Evolutionary conservation across 257 asterid species (phyloP), one percentile per base, ranked within the genome.

Genomic region (Ajuga chamaepitys): DNA sequence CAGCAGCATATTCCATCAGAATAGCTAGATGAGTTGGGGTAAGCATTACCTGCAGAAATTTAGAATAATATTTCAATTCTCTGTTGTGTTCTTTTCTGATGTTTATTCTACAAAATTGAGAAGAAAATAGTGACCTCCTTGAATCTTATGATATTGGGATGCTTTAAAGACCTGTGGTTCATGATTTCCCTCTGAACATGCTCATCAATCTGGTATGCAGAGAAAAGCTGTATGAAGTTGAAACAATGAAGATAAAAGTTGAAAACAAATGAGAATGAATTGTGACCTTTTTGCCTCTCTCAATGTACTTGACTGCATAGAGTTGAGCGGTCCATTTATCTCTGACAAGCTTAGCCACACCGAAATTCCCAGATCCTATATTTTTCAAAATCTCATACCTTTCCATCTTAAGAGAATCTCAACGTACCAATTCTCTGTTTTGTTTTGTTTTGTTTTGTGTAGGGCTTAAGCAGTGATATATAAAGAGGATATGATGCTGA

Each of bases 291-390:
- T 73, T 67, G 56, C 87, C 84, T 66, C 87, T 75, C 66, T 78
- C 80, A 55, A 82, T 77, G 58, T 74, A 77, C 66, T 77, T 77
- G 73, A 81, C 64, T 24, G 83, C 86, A 71, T 67, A 67, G 51
- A 74, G 79, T 18, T 74, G 70, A 47, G 62, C 77, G 47, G 24
- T 81, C 77, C 68, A 38, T 50, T 53, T 74, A 64, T 77, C 81
- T 68, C 75, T 72, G 64, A 78, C 88, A 72, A 88, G 90, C 82
- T 78, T 88, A 1, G 95, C 93, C 9, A 88, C 95, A 24, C 95
- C 95, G 62, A 88, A 88, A 61, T 88, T 88, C 25, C 95, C 95
- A 55, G 83, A 80, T 12, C 93, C 93, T 37, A 83, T 16, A 45
- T 88, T 82, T 77, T 78, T 88, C 64, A 88, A 69, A 18, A 71